These are phyloP conservation scores for Silybum marianum DNA, from an alignment of 129 eudicot species.

Conservation along the genomic window DNA sequence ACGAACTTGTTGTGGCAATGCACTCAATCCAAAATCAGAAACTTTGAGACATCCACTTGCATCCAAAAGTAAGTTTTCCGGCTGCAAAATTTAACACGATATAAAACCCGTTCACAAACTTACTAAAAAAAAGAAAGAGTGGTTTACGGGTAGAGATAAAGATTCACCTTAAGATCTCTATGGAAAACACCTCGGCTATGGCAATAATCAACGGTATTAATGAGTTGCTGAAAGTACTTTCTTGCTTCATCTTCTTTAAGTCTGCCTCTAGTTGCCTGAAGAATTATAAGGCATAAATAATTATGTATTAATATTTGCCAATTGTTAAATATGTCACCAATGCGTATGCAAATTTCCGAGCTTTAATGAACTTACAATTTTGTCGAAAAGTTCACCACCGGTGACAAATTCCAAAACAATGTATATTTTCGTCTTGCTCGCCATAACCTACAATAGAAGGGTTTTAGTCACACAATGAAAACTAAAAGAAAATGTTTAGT, in stretches of 20 bases:
- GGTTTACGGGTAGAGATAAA: neutral
- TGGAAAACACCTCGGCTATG: constrained; percentile 99
- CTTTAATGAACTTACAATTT: constrained; percentile 65
- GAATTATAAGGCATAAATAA: neutral
- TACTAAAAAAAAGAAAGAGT: neutral
- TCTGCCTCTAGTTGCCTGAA: constrained; percentile 86
- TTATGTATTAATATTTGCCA: neutral
- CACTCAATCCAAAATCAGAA: constrained; percentile 94
- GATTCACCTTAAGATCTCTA: constrained; percentile 86
- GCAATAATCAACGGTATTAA: constrained; percentile 95
- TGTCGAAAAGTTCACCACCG: constrained; percentile 97
- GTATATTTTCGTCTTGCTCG: constrained; percentile 89
- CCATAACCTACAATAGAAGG: constrained; percentile 67
- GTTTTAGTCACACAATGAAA: constrained; percentile 21
- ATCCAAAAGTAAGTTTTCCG: constrained; percentile 84
- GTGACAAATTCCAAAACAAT: constrained; percentile 91
- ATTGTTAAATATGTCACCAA: constrained; percentile 8
- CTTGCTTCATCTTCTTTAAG: constrained; percentile 99
- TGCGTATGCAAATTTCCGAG: constrained; percentile 5
- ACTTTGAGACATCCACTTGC: constrained; percentile 77
- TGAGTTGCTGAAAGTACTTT: constrained; percentile 93
- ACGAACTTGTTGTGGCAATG: constrained; percentile 89
- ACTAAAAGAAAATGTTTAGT: no score
- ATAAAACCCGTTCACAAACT: neutral
- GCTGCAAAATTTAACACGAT: constrained; percentile 45